A percentile compares a stretch with the other conserved stretches of the same genome.
These are phyloP conservation scores for Fusarium citri DNA, from an alignment of 2,329 filamentous ascomycete species.

Conservation along the genomic window DNA sequence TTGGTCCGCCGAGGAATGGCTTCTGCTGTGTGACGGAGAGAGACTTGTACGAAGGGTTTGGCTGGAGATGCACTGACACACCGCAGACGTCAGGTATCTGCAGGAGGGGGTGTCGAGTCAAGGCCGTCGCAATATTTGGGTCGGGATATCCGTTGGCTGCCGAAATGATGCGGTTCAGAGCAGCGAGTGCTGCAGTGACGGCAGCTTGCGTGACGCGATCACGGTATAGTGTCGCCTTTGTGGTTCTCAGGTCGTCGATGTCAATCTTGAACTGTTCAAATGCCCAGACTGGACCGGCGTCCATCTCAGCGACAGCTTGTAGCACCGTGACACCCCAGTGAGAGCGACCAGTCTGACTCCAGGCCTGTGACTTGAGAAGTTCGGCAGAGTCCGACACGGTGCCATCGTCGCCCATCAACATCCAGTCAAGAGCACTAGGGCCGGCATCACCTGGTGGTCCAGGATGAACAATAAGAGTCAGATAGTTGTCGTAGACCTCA, in stretches of 20 bases:
- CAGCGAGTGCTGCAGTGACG: conserved; percentile 16
- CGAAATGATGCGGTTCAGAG: conserved; percentile 12
- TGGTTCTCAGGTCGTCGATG: conserved; percentile 20
- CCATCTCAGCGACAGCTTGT: conserved; percentile 33
- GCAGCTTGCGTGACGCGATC: conserved; percentile 21
- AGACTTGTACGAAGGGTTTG: not conserved
- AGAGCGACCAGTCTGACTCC: conserved; percentile 25
- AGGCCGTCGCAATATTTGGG: not conserved
- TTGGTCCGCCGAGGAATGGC: conserved; percentile 11
- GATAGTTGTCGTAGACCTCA: conserved; percentile 20
- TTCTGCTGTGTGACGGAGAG: conserved; percentile 11
- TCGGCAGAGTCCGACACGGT: conserved; percentile 7
- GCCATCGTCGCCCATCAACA: conserved; percentile 33
- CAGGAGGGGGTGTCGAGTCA: not conserved
- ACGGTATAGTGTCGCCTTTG: conserved; percentile 32
- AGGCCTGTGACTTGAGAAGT: conserved; percentile 21
- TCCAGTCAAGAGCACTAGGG: conserved; percentile 32
- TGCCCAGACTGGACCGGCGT: conserved; percentile 34
- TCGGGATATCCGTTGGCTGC: conserved; percentile 1
- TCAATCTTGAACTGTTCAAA: conserved; percentile 33
- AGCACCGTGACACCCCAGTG: conserved; percentile 36
- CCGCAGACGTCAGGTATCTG: not conserved
- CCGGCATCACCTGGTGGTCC: conserved; percentile 33
- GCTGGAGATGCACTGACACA: conserved; percentile 1
- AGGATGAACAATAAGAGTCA: conserved; percentile 31